Conservation (phyloP, 176 grass and related monocot genomes). For the Dendrocalamus sinicus region DNA sequence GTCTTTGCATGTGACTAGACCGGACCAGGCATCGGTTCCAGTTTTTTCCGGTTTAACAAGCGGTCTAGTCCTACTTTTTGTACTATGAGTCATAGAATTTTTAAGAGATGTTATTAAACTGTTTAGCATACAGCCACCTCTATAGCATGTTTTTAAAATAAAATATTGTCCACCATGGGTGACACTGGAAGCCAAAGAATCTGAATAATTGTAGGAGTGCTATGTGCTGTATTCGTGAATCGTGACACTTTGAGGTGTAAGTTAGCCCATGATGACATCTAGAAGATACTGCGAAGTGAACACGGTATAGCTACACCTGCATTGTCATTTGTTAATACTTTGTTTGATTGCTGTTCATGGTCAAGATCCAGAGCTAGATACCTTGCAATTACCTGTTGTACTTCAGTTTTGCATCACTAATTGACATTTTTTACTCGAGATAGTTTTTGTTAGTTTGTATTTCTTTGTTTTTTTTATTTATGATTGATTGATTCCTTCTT, state of each 20-base stretch:
- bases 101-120: too few relatives aligned
- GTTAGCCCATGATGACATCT: background rate
- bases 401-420: conserved; percentile 32
- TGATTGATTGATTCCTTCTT: conserved; percentile 42
- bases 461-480: conserved; percentile 30
- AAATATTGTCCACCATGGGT: too few relatives aligned
- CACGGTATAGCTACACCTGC: background rate
- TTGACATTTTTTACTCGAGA: conserved; percentile 5
- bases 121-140: too few relatives aligned
- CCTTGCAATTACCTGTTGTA: background rate
- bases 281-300: background rate
- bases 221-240: background rate
- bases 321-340: conserved; percentile 20
- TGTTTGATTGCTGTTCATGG: conserved; percentile 26
- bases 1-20: too few relatives aligned
- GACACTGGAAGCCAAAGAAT: too few relatives aligned
- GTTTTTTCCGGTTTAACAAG: too few relatives aligned
- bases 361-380: background rate
- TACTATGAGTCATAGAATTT: too few relatives aligned
- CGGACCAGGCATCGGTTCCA: too few relatives aligned
- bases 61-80: too few relatives aligned
- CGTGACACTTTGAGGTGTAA: background rate
- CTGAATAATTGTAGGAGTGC: too few relatives aligned
- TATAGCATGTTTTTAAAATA: too few relatives aligned
- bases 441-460: conserved; percentile 20